Conservation (phyloP, 768 basidiomycete species). For the Pisolithus albus region DNA sequence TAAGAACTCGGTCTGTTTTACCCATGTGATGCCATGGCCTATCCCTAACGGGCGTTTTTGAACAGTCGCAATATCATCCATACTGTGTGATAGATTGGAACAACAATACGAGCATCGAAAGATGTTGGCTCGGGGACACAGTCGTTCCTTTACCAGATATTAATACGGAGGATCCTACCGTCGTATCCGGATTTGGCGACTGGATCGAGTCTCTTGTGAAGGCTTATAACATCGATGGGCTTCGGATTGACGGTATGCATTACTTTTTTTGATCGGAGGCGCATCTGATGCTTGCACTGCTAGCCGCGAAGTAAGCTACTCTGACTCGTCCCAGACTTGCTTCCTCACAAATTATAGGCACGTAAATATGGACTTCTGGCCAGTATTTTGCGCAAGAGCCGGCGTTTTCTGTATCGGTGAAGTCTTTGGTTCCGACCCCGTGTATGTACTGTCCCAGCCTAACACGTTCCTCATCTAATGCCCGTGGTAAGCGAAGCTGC, state of each 20-base stretch:
- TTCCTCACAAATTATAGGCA: conserved; percentile 36
- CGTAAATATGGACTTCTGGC: conserved; percentile 72
- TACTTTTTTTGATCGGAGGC: neutral
- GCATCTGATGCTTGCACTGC: neutral
- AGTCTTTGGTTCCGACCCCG: conserved; percentile 50
- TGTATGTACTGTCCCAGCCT: conserved; percentile 28
- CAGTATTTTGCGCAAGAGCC: conserved; percentile 61
- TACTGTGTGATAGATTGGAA: conserved; percentile 71
- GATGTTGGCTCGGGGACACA: conserved; percentile 80
- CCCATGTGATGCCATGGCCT: neutral
- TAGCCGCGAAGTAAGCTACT: conserved; percentile 28
- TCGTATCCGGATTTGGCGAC: conserved; percentile 52
- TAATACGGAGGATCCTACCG: conserved; percentile 62
- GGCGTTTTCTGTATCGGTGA: conserved; percentile 87
- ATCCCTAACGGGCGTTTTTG: conserved; percentile 4
- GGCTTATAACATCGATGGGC: conserved; percentile 75
- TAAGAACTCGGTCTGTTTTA: conserved; percentile 45
- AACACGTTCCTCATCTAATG: conserved; percentile 10
- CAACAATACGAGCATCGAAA: conserved; percentile 63
- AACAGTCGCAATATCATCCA: conserved; percentile 62
- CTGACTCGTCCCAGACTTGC: neutral
- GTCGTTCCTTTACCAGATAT: conserved; percentile 72
- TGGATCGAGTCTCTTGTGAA: conserved; percentile 68
- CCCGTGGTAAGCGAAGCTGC: conserved; percentile 40
- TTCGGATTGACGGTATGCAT: conserved; percentile 66